Base-by-base conservation (phyloP, 805 yeast species). In the Pichia californica region DNA sequence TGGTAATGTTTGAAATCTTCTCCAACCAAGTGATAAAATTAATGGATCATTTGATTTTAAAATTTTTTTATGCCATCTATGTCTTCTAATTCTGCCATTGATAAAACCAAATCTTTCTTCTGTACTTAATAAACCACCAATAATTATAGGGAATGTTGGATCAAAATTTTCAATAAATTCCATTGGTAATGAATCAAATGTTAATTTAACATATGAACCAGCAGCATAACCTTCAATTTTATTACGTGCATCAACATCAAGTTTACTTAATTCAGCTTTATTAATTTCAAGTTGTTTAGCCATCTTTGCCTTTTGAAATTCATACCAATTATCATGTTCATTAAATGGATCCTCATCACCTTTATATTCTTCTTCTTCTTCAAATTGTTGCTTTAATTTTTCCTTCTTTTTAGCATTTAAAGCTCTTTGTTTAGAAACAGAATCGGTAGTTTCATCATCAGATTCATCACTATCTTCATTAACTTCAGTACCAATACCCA, bases 1-100 rank as follows among this genome's bases (percentile, higher is more conserved):
- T 8, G 99, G 99, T 43, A 91, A 68, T 0, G 99, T 89, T 66
- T 93, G 99, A 69, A 93, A 94, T 63, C 99, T 75, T 69, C 99
- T 80, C 99, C 99, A 93, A 31, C 99, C 99, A 34, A 93, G 67
- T 0, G 98, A 91, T 38, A 93, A 62, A 43, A 93, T 88, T 52
- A 94, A 71, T 1, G 99, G 99, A 67, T 93, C 99, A 59, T 88
- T 94, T 9, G 97, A 79, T 64, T 93, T 93, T 55, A 93, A 71
- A 46, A 94, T 87, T 73, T 88, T 88, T 61, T 88, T 91, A 67
- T 93, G 97, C 99, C 99, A 93, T 70, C 99, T 81, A 62, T 93
- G 99, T 66, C 96, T 81, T 78, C 96, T 88, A 48, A 93, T 79
- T 68, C 98, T 79, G 38, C 87, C 96, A 59, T 87, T 91, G 68